phyloP scores from a whole-genome alignment of 2,329 filamentous ascomycete species.

The Penicillium fuscoglaucum region DNA sequence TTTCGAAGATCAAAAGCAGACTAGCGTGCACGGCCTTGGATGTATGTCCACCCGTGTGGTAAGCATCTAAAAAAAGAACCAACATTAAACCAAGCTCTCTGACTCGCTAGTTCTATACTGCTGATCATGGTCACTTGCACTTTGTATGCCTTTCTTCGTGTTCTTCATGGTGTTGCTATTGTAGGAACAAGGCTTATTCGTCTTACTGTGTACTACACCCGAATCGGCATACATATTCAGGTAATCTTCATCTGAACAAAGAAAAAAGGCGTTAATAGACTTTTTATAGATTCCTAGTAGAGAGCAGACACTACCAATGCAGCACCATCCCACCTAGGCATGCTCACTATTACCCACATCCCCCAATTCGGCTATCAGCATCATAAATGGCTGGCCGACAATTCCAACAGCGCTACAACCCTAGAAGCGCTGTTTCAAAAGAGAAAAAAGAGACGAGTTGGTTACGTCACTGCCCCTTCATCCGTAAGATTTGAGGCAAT shows the following conservation, averaged over 20 bases:
- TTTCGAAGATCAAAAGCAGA: not conserved
- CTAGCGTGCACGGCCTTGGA: conserved; percentile 2
- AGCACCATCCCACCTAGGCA: not conserved
- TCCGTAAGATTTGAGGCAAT: not conserved
- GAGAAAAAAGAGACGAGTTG: not conserved
- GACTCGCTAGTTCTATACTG: conserved; percentile 12
- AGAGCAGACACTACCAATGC: not conserved
- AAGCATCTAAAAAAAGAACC: conserved; percentile 25
- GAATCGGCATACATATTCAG: not conserved
- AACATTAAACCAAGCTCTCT: conserved; percentile 14
- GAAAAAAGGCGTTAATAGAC: not conserved
- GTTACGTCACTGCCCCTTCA: not conserved
- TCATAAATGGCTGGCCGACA: not conserved
- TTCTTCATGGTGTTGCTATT: not conserved
- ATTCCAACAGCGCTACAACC: not conserved
- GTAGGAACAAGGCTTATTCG: not conserved
- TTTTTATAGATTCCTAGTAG: not conserved
- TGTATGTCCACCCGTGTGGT: not conserved
- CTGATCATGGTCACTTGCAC: not conserved
- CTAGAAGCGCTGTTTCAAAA: not conserved
- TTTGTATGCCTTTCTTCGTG: not conserved
- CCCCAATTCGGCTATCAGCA: not conserved
- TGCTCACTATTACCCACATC: not conserved
- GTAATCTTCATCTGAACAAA: not conserved
- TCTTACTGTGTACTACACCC: not conserved